Percentiles rank a stretch among this genome's conserved stretches.
These are phyloP conservation scores for Hirschfeldia incana DNA, from an alignment of 345 rosid genomes.

Conservation along the genomic window DNA sequence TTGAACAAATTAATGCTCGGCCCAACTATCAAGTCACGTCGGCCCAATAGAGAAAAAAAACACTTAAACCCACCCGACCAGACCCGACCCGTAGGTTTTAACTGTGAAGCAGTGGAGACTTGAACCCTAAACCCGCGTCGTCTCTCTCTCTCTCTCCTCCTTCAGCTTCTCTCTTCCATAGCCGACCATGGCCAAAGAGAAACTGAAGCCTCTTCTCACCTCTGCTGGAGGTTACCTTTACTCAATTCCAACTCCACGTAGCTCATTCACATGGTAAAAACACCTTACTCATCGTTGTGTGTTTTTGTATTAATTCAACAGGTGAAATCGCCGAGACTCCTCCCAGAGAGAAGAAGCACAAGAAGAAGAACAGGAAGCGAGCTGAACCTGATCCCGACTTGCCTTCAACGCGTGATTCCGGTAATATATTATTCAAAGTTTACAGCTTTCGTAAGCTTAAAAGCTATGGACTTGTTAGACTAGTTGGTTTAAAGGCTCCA, in stretches of 20 bases:
- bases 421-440: conserved; percentile 5
- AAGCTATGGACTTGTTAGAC: neutral
- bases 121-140: conserved; percentile 39
- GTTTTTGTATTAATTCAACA: conserved; percentile 1
- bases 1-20: neutral
- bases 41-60: conserved; percentile 22
- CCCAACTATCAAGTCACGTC: conserved; percentile 18
- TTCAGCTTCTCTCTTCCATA: conserved; percentile 16
- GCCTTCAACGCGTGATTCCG: conserved; percentile 26
- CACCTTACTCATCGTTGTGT: neutral
- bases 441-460: neutral
- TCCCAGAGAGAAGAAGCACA: conserved; percentile 25
- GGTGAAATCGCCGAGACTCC: conserved; percentile 35
- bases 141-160: neutral
- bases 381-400: conserved; percentile 31
- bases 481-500: neutral
- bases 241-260: neutral
- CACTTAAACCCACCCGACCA: conserved; percentile 2
- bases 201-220: conserved; percentile 43
- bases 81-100: conserved; percentile 16
- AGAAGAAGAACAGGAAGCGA: conserved; percentile 38
- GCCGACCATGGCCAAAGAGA: conserved; percentile 48
- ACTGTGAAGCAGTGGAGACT: neutral
- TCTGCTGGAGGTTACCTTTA: conserved; percentile 34
- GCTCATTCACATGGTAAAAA: neutral